Base-by-base conservation (phyloP, 2,329 filamentous ascomycete genomes). In the Colletotrichum sp. region DNA sequence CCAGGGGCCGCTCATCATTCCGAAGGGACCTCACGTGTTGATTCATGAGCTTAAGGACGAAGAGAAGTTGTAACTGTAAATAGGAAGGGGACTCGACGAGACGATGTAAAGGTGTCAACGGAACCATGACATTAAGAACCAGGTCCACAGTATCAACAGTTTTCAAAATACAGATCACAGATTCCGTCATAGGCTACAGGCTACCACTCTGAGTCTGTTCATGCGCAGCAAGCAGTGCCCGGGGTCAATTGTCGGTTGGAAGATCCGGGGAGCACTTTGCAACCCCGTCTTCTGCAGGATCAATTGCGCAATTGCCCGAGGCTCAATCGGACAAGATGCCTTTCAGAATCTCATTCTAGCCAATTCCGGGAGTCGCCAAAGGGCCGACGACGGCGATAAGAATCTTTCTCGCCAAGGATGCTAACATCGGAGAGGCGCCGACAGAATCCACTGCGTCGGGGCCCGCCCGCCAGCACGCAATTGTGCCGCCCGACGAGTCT, bases 1-100 rank as follows among this genome's bases (percentile, higher is more conserved):
- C 6, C 79, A 77, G 1, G 79, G 77, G 4, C 80, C 81, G 0
- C 55, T 83, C 8, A 80, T 85, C 12, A 69, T 83, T 2, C 83
- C 84, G 0, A 74, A 74, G 24, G 71, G 71, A 5, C 71, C 71
- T 74, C 77, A 30, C 3, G 71, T 74, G 2, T 15, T 71, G 32
- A 48, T 74, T 2, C 67, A 71, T 1, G 61, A 43, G 52, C 2
- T 74, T 1, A 52, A 18, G 6, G 71, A 66, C 4, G 13, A 55
- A 9, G 67, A 74, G 48, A 66, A 9, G 8, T 21, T 74, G n/a
- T 60, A 21, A 21, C 7, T 21, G 6, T 21, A 21, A 28, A 30
- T 2, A 13, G 8, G 0, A 18, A n/a, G 28, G 55, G 9, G 6
- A 32, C n/a, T 48, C n/a, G 6, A 48, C 0, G 10, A 0, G 43